Conservation (phyloP, 1,139 yeast species). For the Suhomyces bolitotheri region DNA sequence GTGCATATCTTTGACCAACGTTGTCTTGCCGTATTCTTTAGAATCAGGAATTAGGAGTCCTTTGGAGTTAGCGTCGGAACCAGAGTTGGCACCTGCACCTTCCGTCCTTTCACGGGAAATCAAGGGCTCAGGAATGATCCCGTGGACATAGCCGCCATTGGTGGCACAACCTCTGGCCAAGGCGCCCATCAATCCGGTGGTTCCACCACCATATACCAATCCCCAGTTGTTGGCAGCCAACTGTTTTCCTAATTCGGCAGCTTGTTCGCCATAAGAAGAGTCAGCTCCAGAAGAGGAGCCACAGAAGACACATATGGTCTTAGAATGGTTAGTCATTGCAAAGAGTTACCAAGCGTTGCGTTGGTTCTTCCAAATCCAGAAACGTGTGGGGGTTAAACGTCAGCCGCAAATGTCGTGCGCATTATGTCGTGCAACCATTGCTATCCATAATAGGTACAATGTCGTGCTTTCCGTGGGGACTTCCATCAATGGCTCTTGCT, state of each 20-base stretch:
- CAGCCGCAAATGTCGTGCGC: too few relatives aligned
- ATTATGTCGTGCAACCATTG: too few relatives aligned
- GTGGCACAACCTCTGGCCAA: slow-evolving; percentile 73
- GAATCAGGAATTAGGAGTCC: slow-evolving; percentile 62
- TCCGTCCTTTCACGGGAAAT: slow-evolving; percentile 69
- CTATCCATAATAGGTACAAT: too few relatives aligned
- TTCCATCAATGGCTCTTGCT: too few relatives aligned
- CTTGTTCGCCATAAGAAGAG: slow-evolving; percentile 50
- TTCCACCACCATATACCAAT: slow-evolving; percentile 88
- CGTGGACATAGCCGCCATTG: slow-evolving; percentile 75
- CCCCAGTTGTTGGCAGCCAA: slow-evolving; percentile 67
- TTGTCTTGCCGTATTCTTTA: slow-evolving; percentile 69
- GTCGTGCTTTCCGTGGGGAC: too few relatives aligned
- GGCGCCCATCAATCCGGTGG: slow-evolving; percentile 83
- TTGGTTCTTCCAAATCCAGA: too few relatives aligned
- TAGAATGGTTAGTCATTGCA: too few relatives aligned
- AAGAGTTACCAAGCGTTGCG: too few relatives aligned
- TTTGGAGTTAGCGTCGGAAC: background rate
- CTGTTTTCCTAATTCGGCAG: slow-evolving; percentile 57
- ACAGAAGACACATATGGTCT: slow-evolving; percentile 78
- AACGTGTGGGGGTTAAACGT: too few relatives aligned
- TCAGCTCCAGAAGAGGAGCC: slow-evolving; percentile 77
- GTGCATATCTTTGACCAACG: slow-evolving; percentile 86
- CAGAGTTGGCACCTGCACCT: slow-evolving; percentile 48
- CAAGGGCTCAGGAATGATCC: slow-evolving; percentile 81